Conservation (phyloP, 2,329 filamentous ascomycete genomes). For the Aspergillus sp. region DNA sequence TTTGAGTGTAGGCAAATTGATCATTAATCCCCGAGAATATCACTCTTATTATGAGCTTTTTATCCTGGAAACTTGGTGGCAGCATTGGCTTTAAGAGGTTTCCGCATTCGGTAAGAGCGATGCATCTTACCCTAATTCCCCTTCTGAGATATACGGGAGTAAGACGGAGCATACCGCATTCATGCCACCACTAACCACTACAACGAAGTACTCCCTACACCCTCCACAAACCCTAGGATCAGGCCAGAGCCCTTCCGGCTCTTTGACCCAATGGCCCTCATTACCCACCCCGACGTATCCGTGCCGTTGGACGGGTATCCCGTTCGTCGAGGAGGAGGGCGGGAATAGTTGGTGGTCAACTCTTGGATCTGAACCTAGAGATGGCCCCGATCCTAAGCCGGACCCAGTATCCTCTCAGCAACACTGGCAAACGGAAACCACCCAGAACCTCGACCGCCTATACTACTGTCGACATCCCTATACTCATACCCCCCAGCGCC, state of each 20-base stretch:
- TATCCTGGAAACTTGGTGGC: background rate
- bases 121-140: too few relatives aligned
- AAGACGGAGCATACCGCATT: too few relatives aligned
- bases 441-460: background rate
- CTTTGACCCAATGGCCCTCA: background rate
- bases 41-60: background rate
- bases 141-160: too few relatives aligned
- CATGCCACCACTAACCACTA: too few relatives aligned
- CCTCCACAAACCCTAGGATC: too few relatives aligned
- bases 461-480: conserved; percentile 8
- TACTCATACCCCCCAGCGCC: conserved; percentile 8
- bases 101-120: too few relatives aligned
- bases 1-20: conserved; percentile 10
- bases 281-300: background rate
- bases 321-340: background rate
- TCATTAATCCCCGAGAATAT: background rate
- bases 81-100: too few relatives aligned
- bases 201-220: too few relatives aligned
- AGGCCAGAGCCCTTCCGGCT: background rate
- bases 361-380: too few relatives aligned
- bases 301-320: background rate
- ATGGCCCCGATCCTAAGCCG: too few relatives aligned
- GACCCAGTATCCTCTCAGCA: too few relatives aligned
- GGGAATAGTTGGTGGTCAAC: background rate
- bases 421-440: background rate